Evolutionary conservation across 768 basidiomycete species (phyloP).

Genomic region (Suillus occidentalis): DNA sequence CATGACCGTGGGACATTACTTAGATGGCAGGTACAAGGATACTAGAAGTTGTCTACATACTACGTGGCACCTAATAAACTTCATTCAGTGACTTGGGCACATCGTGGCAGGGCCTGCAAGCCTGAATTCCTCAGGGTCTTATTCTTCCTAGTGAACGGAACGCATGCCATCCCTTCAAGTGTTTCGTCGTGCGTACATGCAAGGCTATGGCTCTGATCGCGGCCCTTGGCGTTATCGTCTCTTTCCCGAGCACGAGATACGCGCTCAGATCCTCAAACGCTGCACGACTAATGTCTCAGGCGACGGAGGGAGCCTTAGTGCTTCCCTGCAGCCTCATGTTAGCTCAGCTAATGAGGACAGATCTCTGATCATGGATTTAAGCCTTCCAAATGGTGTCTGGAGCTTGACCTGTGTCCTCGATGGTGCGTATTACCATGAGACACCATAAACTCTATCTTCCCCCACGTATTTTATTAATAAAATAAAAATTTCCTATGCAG

Average conservation of each 20-base stretch:
- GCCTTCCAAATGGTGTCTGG: slow-evolving; percentile 40
- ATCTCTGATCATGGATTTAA: slow-evolving; percentile 42
- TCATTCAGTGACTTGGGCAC: too few species aligned
- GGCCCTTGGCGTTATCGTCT: slow-evolving; percentile 25
- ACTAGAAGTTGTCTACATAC: too few species aligned
- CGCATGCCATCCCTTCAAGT: background rate
- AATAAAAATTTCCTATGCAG: slow-evolving; percentile 17
- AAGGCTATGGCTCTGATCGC: background rate
- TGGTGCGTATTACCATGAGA: slow-evolving; percentile 29
- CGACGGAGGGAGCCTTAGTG: slow-evolving; percentile 29
- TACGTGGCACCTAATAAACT: too few species aligned
- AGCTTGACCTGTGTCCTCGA: slow-evolving; percentile 48
- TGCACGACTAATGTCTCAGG: background rate
- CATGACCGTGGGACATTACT: too few species aligned
- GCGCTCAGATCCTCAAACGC: slow-evolving; percentile 34
- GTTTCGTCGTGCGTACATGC: background rate
- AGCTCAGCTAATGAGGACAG: slow-evolving; percentile 48
- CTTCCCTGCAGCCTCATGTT: slow-evolving; percentile 49
- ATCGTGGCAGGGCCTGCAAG: background rate
- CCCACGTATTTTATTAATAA: background rate
- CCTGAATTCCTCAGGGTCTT: background rate
- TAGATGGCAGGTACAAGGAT: too few species aligned
- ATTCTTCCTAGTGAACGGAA: background rate
- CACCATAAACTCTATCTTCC: background rate
- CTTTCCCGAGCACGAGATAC: slow-evolving; percentile 41